These are phyloP conservation scores for Schoenoplectus tabernaemontani DNA, from an alignment of 202 grass and related monocot species.

Conservation along the genomic window DNA sequence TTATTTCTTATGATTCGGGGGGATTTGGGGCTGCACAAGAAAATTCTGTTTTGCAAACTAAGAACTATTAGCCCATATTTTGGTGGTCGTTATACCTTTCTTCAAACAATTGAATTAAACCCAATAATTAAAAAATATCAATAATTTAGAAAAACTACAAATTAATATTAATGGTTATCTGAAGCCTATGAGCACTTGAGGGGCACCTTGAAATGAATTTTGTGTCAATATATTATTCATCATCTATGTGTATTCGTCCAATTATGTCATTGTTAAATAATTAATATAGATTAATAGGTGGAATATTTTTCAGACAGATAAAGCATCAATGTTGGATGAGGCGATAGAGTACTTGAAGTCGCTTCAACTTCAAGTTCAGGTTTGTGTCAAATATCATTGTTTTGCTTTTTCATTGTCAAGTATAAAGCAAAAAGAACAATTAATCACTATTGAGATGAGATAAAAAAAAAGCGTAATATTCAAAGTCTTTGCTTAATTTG, in stretches of 20 bases:
- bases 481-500: not conserved
- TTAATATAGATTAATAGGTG: not conserved
- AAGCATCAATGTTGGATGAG: slow-evolving; percentile 84
- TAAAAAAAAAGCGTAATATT: not conserved
- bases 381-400: not conserved
- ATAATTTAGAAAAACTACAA: not conserved
- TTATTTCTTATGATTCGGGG: not conserved
- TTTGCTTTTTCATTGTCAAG: not conserved
- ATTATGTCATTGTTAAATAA: slow-evolving; percentile 4
- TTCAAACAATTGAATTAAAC: not conserved
- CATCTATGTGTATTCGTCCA: not conserved
- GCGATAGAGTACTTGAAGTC: slow-evolving; percentile 89
- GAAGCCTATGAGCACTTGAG: not conserved
- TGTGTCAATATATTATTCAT: not conserved
- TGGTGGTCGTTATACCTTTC: not conserved
- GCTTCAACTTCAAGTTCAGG: slow-evolving; percentile 76
- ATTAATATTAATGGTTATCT: not conserved
- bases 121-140: not conserved
- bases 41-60: not conserved
- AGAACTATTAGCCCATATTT: not conserved
- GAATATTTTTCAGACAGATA: slow-evolving; percentile 49
- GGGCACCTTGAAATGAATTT: not conserved
- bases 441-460: not conserved
- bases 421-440: not conserved
- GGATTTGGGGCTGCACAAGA: not conserved